Evolutionary conservation across 192 early-diverging fungal genomes (phyloP).

Genomic region (Paraglomus occultum): DNA sequence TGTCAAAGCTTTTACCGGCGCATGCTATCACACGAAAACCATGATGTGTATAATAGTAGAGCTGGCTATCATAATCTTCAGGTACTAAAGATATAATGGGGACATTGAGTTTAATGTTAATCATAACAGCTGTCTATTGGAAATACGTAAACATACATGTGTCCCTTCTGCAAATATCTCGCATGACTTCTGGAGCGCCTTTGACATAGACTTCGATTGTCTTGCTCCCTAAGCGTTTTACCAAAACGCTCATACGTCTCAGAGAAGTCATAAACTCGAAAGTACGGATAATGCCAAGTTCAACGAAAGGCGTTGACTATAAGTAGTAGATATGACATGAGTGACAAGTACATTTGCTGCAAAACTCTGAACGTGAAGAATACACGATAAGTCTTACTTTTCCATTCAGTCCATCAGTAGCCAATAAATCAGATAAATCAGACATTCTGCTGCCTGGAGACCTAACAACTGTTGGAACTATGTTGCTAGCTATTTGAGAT

Average conservation of each 20-base stretch:
- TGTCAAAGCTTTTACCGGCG: slow-evolving; percentile 73
- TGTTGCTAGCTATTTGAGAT: slow-evolving; percentile 35
- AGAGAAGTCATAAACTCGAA: slow-evolving; percentile 94
- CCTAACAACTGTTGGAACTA: slow-evolving; percentile 83
- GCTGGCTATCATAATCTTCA: slow-evolving; percentile 72
- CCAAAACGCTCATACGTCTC: slow-evolving; percentile 91
- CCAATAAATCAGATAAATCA: slow-evolving; percentile 48
- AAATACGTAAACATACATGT: slow-evolving; percentile 51
- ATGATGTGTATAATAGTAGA: slow-evolving; percentile 88
- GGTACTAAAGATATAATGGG: slow-evolving; percentile 59
- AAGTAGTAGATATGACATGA: background rate
- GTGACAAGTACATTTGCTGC: background rate
- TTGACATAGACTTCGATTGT: slow-evolving; percentile 89
- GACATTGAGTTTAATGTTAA: background rate
- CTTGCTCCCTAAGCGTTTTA: slow-evolving; percentile 63
- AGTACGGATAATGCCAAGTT: slow-evolving; percentile 78
- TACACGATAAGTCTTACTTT: slow-evolving; percentile 29
- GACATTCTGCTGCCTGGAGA: slow-evolving; percentile 73
- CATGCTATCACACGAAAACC: slow-evolving; percentile 97
- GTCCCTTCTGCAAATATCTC: slow-evolving; percentile 79
- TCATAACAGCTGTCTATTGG: background rate
- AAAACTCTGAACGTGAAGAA: slow-evolving; percentile 7
- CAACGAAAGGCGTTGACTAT: slow-evolving; percentile 41
- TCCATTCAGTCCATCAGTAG: slow-evolving; percentile 31
- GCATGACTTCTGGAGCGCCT: slow-evolving; percentile 96